Base-by-base conservation (phyloP, 805 yeast genomes). In the Yamadazyma tumulicola region DNA sequence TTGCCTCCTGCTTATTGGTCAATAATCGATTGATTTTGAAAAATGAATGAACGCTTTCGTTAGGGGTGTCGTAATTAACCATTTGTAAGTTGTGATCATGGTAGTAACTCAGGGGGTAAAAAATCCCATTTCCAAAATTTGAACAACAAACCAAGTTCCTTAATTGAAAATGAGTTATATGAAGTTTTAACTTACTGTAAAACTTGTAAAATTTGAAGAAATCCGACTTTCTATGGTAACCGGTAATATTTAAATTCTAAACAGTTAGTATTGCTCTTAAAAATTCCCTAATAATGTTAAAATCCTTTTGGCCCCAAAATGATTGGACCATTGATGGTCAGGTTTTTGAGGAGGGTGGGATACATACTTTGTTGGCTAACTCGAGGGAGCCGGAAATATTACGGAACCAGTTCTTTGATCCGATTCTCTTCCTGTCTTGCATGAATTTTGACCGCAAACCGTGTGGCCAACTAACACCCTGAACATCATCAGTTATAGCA, bases 141-240 rank as follows among this genome's bases (percentile, higher is more conserved):
- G 54, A 53, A 20, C 59, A 60, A 36, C 65, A 63, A 6, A 78
- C 67, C 31, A 76, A 54, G 37, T 74, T 69, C 11, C 83, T 55
- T 21, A 78, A 57, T 54, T 77, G 83, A 50, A 77, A 76, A 57
- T 79, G 83, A 13, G 71, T 67, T 9, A 75, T 57, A 42, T 64
- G 68, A 5, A 79, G 74, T 33, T 65, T 67, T 6, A 78, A 63
- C 39, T 57, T 52, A 38, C 66, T 52, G 54, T 53, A 69, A 43
- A 66, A 71, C 33, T 55, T 57, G 22, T 61, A 52, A 41, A 64
- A 67, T 38, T 47, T 49, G 43, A 49, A 69, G 33, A 69, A 62
- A 24, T 67, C 65, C 6, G 69, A 59, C 20, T 45, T 50, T 8
- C 52, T 39, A 20, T 43, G 32, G 42, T 42, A 50, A 0, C 36